Evolutionary conservation across 2,329 filamentous ascomycete species (phyloP).

Genomic region (Penicillium sp.): DNA sequence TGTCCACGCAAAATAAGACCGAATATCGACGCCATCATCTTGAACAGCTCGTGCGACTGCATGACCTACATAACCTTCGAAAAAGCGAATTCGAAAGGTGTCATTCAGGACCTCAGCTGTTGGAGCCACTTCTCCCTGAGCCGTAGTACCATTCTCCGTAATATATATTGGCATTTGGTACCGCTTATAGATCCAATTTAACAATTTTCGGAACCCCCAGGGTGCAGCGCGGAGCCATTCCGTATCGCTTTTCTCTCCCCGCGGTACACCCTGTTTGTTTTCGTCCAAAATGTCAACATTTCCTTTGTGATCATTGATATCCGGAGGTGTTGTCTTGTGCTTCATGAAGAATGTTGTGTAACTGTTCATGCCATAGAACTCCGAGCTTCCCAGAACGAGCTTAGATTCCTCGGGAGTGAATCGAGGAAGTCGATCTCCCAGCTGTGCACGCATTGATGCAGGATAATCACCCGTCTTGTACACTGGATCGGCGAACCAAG

Average conservation of each 20-base stretch:
- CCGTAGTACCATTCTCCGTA: constrained; percentile 80
- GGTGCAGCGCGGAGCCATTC: constrained; percentile 76
- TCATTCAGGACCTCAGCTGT: constrained; percentile 71
- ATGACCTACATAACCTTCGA: constrained; percentile 71
- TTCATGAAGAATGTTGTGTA: constrained; percentile 83
- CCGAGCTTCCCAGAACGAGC: constrained; percentile 75
- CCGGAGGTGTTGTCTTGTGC: constrained; percentile 61
- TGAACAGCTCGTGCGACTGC: constrained; percentile 59
- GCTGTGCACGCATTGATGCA: constrained; percentile 75
- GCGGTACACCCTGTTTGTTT: constrained; percentile 70
- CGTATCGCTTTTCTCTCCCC: constrained; percentile 77
- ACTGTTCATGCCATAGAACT: constrained; percentile 89
- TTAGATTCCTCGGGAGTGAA: constrained; percentile 72
- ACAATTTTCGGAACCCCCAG: constrained; percentile 71
- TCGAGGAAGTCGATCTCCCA: constrained; percentile 73
- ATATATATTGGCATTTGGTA: constrained; percentile 78
- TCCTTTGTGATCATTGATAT: constrained; percentile 68
- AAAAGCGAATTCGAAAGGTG: constrained; percentile 76
- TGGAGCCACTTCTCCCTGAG: constrained; percentile 77
- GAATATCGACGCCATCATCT: constrained; percentile 74
- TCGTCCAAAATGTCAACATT: constrained; percentile 71
- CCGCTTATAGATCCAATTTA: constrained; percentile 72
- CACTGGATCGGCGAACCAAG: constrained; percentile 81
- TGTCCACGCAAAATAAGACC: constrained; percentile 79
- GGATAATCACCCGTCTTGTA: constrained; percentile 77